phyloP scores from a whole-genome alignment of 352 stramenopile genomes.

The Phytophthora sp. region DNA sequence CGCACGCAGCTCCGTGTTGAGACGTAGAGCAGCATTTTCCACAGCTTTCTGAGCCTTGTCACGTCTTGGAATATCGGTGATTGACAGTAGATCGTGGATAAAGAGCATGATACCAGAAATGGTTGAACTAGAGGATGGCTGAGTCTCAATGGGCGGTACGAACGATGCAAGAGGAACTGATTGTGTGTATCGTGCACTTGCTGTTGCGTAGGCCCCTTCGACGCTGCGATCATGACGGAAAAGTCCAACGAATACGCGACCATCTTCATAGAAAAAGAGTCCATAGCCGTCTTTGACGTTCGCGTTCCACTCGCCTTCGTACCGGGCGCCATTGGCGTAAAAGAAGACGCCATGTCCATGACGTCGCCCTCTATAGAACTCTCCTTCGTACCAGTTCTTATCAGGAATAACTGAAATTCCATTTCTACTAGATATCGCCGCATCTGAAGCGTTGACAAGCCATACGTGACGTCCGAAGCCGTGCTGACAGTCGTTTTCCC shows the following conservation, averaged over 20 bases:
- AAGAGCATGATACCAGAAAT: constrained; percentile 52
- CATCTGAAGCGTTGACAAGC: constrained; percentile 33
- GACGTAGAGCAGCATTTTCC: constrained; percentile 55
- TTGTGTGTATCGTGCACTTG: too few relatives aligned
- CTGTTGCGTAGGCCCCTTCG: constrained; percentile 35
- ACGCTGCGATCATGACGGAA: constrained; percentile 58
- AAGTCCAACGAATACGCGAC: constrained; percentile 54
- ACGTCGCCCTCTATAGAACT: constrained; percentile 68
- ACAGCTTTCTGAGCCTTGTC: constrained; percentile 58
- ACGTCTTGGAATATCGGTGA: constrained; percentile 20
- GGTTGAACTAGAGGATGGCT: constrained; percentile 14
- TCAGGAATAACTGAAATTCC: constrained; percentile 24
- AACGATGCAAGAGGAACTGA: too few relatives aligned
- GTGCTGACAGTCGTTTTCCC: constrained; percentile 71
- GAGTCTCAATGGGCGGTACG: too few relatives aligned
- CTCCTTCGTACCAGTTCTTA: constrained; percentile 89
- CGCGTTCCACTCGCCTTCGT: constrained; percentile 82
- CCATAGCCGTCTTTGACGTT: constrained; percentile 82
- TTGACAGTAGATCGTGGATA: constrained; percentile 55
- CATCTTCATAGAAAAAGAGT: constrained; percentile 78
- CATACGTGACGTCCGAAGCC: constrained; percentile 88
- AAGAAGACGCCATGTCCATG: constrained; percentile 80
- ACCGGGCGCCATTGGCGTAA: constrained; percentile 87
- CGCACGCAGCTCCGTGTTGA: constrained; percentile 68
- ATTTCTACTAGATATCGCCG: constrained; percentile 14